Base-by-base conservation (phyloP, 345 rosid genomes). In the Eucalyptus guilfoylei region DNA sequence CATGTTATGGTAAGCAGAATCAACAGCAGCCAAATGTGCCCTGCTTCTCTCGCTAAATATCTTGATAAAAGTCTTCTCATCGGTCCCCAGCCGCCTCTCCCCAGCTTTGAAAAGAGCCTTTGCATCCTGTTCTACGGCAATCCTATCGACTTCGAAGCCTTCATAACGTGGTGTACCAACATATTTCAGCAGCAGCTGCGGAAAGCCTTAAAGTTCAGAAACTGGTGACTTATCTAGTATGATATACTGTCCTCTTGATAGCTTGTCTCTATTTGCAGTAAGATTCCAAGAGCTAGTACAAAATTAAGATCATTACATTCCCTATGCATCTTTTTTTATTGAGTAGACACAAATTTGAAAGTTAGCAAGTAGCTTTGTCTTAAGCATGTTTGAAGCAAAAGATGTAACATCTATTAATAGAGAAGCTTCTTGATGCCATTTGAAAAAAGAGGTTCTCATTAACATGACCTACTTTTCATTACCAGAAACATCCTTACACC, bases 1-100 rank as follows among this genome's bases (percentile, higher is more conserved):
- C 90, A 92, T 89, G 89, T 88, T 88, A 60, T 89, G 89, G 88
- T 96, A 95, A 88, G 94, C 91, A 72, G 87, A 11, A 90, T 58
- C 85, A 60, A 95, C 92, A 67, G 93, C 93, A 86, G 93, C 95
- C 91, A 96, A 89, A 81, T 96, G 98, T 40, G 95, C 95, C 67
- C 93, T 90, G 89, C 97, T 96, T 87, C 96, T 93, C 91, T 91
- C 94, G 14, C 94, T 90, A 87, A 95, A 96, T 87, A 93, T 90
- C 62, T 47, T 87, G 88, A 96, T 92, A 88, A 96, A 95, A 32
- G 94, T 93, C 76, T 91, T 93, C 93, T 96, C 98, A 91, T 96
- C 98, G n/a, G 98, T 95, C 88, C 97, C 98, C 19, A 90, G 85
- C 90, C 58, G 94, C 93, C 89, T 95, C 92, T 95, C 98, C 83